Percentiles rank a stretch among this genome's conserved stretches.
phyloP scores from a whole-genome alignment of 2,329 filamentous ascomycete genomes.

The Neonectria neomacrospora region DNA sequence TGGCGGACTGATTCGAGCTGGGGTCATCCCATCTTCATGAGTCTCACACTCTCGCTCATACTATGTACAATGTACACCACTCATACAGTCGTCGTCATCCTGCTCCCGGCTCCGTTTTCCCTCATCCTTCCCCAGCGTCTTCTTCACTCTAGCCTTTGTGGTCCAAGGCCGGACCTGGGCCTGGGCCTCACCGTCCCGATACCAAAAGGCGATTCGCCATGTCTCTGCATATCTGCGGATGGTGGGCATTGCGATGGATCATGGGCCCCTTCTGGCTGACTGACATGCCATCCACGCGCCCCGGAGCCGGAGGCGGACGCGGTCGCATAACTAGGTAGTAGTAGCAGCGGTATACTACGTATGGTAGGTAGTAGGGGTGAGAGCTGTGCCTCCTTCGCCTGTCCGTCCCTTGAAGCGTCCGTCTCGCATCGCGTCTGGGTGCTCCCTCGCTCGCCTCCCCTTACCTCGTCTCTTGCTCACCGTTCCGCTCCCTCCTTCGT shows the following conservation, averaged over 20 bases:
- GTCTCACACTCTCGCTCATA: neutral
- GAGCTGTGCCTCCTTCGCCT: conserved; percentile 24
- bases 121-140: conserved; percentile 14
- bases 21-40: neutral
- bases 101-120: conserved; percentile 1
- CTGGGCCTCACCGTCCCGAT: conserved; percentile 36
- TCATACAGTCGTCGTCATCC: neutral
- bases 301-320: neutral
- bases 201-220: conserved; percentile 27
- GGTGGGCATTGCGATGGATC: conserved; percentile 26
- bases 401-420: conserved; percentile 28
- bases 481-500: neutral
- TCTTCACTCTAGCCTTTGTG: conserved; percentile 19
- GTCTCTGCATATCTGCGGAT: conserved; percentile 19
- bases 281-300: neutral
- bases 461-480: neutral
- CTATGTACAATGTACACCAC: too few species aligned
- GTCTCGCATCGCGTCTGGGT: conserved; percentile 22
- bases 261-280: neutral
- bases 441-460: neutral
- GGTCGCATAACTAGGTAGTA: too few species aligned
- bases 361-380: neutral
- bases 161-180: conserved; percentile 15
- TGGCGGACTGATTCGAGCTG: neutral
- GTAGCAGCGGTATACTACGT: neutral